Percentiles rank a stretch among this genome's conserved stretches.
Evolutionary conservation across 2,329 filamentous ascomycete species (phyloP).

Genomic region (Colletotrichum sp.): DNA sequence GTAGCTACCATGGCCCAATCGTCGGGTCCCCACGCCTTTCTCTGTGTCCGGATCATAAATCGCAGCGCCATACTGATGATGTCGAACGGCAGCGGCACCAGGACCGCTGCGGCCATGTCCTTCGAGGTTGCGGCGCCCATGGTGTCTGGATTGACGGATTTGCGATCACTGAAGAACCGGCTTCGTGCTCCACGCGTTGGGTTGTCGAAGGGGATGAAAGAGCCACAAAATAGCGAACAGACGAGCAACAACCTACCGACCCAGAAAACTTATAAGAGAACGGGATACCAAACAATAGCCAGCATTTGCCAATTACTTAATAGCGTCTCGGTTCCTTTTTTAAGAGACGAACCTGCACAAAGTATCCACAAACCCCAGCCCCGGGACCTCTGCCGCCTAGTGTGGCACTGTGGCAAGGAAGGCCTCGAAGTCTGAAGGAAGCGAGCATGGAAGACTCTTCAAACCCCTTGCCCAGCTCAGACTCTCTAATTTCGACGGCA

Average conservation of each 20-base stretch:
- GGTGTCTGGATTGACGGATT: neutral
- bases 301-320: constrained; percentile 1
- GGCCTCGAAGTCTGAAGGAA: neutral
- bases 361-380: constrained; percentile 8
- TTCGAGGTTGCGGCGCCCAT: constrained; percentile 17
- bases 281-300: neutral
- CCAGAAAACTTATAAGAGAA: neutral
- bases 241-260: neutral
- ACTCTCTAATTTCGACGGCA: neutral
- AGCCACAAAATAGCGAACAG: neutral
- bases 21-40: constrained; percentile 18
- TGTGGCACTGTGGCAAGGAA: constrained; percentile 1
- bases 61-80: constrained; percentile 1
- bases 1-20: constrained; percentile 18
- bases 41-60: constrained; percentile 12
- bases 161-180: constrained; percentile 2
- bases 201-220: neutral
- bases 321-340: constrained; percentile 2
- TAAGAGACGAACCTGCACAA: neutral
- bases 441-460: neutral
- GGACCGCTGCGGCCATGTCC: constrained; percentile 14
- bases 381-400: neutral
- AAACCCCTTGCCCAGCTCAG: neutral
- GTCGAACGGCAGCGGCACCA: constrained; percentile 8
- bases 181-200: constrained; percentile 1